Conservation (phyloP, 257 asterid species). For the Agastache rugosa region DNA sequence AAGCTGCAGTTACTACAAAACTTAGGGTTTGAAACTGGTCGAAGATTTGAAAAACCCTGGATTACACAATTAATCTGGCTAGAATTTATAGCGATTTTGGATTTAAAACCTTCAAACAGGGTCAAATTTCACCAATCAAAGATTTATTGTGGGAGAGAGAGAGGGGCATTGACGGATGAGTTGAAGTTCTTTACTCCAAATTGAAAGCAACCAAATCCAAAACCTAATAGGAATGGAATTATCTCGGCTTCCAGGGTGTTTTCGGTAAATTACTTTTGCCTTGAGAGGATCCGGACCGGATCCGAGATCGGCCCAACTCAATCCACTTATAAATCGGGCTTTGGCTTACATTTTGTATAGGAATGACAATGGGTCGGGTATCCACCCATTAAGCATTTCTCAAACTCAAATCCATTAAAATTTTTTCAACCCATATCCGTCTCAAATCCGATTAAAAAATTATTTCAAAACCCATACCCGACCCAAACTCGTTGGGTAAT, state of each 20-base stretch:
- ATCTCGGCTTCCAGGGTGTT: constrained; percentile 30
- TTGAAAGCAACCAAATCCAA: constrained; percentile 26
- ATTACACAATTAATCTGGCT: constrained; percentile 28
- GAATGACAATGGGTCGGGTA: too few species aligned
- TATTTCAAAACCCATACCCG: too few species aligned
- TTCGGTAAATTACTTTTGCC: neutral
- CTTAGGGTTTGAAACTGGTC: constrained; percentile 33
- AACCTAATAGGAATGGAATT: constrained; percentile 38
- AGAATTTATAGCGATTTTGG: constrained; percentile 23
- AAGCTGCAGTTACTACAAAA: constrained; percentile 5
- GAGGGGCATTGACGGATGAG: constrained; percentile 37
- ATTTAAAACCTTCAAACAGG: neutral
- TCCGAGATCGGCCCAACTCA: neutral
- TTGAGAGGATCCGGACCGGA: neutral
- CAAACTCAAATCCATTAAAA: too few species aligned
- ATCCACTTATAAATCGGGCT: neutral
- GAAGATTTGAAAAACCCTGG: constrained; percentile 36
- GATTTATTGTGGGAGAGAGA: constrained; percentile 27
- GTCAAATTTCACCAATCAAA: constrained; percentile 37
- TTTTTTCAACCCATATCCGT: too few species aligned
- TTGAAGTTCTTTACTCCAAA: constrained; percentile 27
- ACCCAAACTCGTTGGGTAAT: too few species aligned
- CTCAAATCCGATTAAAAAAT: too few species aligned
- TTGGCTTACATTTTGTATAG: too few species aligned
- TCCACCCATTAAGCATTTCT: too few species aligned